Evolutionary conservation across 2,329 filamentous ascomycete species (phyloP).

Genomic region (Colletotrichum scovillei): DNA sequence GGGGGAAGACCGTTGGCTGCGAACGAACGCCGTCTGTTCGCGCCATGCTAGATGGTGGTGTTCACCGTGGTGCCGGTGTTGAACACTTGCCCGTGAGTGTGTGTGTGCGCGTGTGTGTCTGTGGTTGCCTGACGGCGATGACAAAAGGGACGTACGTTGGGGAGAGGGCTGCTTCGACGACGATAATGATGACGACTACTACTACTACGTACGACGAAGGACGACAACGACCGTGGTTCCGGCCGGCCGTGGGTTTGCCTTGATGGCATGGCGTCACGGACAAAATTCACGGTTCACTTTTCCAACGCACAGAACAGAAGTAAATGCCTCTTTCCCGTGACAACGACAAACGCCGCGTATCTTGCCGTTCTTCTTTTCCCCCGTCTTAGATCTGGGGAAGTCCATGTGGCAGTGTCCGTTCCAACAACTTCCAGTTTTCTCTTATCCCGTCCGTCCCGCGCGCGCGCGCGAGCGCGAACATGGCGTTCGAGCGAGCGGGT

Average conservation of each 20-base stretch:
- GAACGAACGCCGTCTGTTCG: constrained; percentile 28
- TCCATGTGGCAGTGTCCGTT: constrained; percentile 1
- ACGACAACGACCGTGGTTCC: not conserved
- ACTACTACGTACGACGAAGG: not conserved
- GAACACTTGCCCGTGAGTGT: not conserved
- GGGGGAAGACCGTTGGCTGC: constrained; percentile 14
- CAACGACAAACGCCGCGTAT: not conserved
- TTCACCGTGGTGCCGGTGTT: not conserved
- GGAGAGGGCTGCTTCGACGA: too few relatives aligned
- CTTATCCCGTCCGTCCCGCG: not conserved
- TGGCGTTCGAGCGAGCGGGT: not conserved
- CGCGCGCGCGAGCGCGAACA: too few relatives aligned
- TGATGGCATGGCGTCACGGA: not conserved
- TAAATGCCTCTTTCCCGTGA: not conserved
- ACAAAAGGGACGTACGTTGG: not conserved
- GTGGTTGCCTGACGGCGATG: not conserved
- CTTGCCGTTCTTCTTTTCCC: not conserved
- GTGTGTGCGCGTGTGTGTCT: not conserved
- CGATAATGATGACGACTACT: not conserved
- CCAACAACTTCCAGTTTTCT: not conserved
- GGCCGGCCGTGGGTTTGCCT: not conserved
- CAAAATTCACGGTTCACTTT: not conserved
- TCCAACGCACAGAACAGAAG: not conserved
- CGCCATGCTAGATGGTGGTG: constrained; percentile 15
- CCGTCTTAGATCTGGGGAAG: not conserved